Evolutionary conservation across 1,284 basidiomycete species (phyloP), one percentile per base, ranked within the genome.

Genomic region (Ganoderma multipileum): DNA sequence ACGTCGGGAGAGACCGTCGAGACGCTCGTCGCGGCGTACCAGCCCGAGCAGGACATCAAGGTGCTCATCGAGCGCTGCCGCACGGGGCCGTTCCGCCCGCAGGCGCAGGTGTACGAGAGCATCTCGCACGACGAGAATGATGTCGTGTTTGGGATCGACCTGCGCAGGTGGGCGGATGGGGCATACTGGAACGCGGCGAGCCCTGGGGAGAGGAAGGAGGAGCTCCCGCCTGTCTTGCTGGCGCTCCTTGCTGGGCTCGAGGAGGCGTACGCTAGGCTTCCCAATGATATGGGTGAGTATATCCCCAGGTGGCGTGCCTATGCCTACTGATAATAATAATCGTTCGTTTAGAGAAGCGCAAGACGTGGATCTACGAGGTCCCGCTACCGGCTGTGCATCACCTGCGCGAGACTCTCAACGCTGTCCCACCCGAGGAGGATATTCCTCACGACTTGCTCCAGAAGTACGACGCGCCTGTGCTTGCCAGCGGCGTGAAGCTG

Each of bases 331-430:
- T 62, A 50, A 70, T 71, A 47, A 5, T 50, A 26, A 26, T 50
- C 11, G n/a, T 11, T 57, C 6, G 38, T 54, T 2, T 76, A 90
- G 97, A 97, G 79, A 93, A 91, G 78, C 90, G 97, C 71, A 95
- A 93, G 81, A 85, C 91, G 1, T 98, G 96, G 97, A 94, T 98
- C 70, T 97, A 98, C 78, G 91, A 94, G 74, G 94, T 97, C 2
- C 95, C 96, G 0, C 85, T 98, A 28, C 83, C 88, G 3, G 89
- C 91, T 38, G 87, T 92, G 6, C 96, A 98, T 76, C 91, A 92
- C 71, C 87, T 98, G 12, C 90, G 96, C 69, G 92, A 94, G 77
- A 86, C 86, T 2, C 84, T 98, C 69, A 96, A 97, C 77, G 87
- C 87, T 28, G 81, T 95, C 14, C 88, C 89, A 6, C 82, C 88